Evolutionary conservation across 2,329 filamentous ascomycete species (phyloP).

Genomic region (Claviceps africana): DNA sequence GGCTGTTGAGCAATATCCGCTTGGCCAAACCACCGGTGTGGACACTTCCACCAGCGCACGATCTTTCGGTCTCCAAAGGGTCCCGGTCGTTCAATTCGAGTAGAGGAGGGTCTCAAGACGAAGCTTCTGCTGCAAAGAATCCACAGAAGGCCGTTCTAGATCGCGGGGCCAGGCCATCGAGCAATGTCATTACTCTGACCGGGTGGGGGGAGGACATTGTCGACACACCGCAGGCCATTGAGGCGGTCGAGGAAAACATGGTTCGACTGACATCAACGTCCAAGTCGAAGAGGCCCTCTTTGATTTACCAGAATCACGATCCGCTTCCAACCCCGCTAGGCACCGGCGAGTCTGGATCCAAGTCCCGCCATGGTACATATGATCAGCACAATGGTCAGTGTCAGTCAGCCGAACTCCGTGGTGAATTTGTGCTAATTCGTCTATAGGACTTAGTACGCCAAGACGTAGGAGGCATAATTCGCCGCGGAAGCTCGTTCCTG

Average conservation of each 20-base stretch:
- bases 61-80: constrained; percentile 12
- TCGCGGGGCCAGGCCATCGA: constrained; percentile 1
- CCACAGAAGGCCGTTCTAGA: background rate
- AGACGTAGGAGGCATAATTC: constrained; percentile 13
- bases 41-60: constrained; percentile 20
- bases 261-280: constrained; percentile 28
- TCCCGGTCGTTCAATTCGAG: constrained; percentile 14
- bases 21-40: constrained; percentile 26
- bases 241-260: constrained; percentile 25
- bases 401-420: background rate
- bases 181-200: constrained; percentile 12
- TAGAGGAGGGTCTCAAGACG: background rate
- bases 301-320: constrained; percentile 27
- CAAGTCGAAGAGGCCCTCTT: constrained; percentile 30
- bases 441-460: background rate
- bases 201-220: constrained; percentile 10
- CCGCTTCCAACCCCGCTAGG: constrained; percentile 27
- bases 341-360: constrained; percentile 10
- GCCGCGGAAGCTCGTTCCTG: constrained; percentile 14
- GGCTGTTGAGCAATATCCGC: constrained; percentile 37
- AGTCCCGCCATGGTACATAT: constrained; percentile 8
- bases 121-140: background rate
- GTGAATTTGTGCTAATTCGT: background rate
- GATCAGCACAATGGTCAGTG: constrained; percentile 5
- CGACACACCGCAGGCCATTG: constrained; percentile 15